phyloP scores from a whole-genome alignment of 176 grass and related monocot genomes.

The Pontederia paniculata region DNA sequence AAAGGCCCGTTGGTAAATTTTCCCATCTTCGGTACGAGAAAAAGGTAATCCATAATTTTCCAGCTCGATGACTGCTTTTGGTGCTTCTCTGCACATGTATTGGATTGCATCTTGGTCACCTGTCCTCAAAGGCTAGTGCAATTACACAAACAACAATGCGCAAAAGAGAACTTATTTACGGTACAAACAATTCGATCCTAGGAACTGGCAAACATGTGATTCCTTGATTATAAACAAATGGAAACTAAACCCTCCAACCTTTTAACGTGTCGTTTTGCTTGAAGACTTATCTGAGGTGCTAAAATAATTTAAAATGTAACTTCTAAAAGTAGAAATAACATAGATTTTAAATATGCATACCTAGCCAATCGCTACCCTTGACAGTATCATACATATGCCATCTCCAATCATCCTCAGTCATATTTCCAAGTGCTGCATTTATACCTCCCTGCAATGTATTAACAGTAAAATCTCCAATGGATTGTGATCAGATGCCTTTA shows the following conservation, averaged over 20 bases:
- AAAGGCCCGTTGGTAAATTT: slow-evolving; percentile 95
- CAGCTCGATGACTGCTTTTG: slow-evolving; percentile 99
- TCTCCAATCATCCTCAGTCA: slow-evolving; percentile 96
- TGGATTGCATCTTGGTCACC: slow-evolving; percentile 98
- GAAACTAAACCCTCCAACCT: no score
- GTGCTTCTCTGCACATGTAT: slow-evolving; percentile 99
- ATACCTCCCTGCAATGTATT: slow-evolving; percentile 61
- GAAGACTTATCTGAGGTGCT: no score
- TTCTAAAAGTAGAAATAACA: no score
- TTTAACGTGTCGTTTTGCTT: no score
- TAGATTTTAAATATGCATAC: slow-evolving; percentile 25
- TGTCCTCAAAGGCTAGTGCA: slow-evolving; percentile 3
- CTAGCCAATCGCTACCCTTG: slow-evolving; percentile 93
- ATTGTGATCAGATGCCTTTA: neutral
- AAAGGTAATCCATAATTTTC: slow-evolving; percentile 98
- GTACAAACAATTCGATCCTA: no score
- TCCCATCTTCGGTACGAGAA: slow-evolving; percentile 96
- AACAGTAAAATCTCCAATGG: no score
- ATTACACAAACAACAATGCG: no score
- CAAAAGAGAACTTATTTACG: no score
- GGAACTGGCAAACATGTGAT: no score
- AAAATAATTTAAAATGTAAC: no score
- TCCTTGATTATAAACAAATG: no score
- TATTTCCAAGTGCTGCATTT: slow-evolving; percentile 96
- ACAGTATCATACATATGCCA: slow-evolving; percentile 99